A percentile compares a stretch with the other conserved stretches of the same genome.
Evolutionary conservation across 495 filamentous ascomycete genomes (phyloP).

Genomic region (Physcia stellaris): DNA sequence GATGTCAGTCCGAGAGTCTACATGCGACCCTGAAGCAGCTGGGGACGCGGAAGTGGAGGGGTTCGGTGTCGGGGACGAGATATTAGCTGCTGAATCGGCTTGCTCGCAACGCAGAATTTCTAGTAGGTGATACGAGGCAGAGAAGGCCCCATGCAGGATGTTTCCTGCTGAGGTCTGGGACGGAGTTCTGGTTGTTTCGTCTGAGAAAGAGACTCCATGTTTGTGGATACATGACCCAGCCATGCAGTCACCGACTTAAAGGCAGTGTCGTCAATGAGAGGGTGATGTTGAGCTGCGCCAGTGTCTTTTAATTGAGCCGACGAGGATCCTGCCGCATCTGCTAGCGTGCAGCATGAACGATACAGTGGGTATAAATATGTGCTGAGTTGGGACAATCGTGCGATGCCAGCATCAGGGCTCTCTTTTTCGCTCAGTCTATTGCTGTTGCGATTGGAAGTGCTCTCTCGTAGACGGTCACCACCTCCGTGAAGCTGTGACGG

Average conservation of each 20-base stretch:
- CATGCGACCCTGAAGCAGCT: background rate
- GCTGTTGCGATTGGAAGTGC: background rate
- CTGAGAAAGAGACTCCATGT: background rate
- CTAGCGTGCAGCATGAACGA: constrained; percentile 5
- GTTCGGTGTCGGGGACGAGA: background rate
- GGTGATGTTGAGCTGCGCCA: background rate
- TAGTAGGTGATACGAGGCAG: constrained; percentile 10
- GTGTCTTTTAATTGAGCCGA: background rate
- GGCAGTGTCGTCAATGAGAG: constrained; percentile 2
- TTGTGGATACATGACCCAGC: constrained; percentile 6
- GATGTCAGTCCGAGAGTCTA: background rate
- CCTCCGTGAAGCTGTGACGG: background rate
- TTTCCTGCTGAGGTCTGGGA: background rate
- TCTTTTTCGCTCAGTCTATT: background rate
- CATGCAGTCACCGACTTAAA: constrained; percentile 6
- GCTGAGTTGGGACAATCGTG: constrained; percentile 8
- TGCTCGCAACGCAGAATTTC: constrained; percentile 9
- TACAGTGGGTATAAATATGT: constrained; percentile 3
- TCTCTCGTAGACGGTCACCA: background rate
- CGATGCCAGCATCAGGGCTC: constrained; percentile 4
- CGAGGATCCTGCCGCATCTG: background rate
- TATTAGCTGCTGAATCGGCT: background rate
- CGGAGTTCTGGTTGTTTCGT: background rate
- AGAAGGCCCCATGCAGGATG: constrained; percentile 9
- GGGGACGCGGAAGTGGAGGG: background rate